These are phyloP conservation scores for Vaccinium darrowii DNA, from an alignment of 148 eudicot genomes.

Conservation along the genomic window DNA sequence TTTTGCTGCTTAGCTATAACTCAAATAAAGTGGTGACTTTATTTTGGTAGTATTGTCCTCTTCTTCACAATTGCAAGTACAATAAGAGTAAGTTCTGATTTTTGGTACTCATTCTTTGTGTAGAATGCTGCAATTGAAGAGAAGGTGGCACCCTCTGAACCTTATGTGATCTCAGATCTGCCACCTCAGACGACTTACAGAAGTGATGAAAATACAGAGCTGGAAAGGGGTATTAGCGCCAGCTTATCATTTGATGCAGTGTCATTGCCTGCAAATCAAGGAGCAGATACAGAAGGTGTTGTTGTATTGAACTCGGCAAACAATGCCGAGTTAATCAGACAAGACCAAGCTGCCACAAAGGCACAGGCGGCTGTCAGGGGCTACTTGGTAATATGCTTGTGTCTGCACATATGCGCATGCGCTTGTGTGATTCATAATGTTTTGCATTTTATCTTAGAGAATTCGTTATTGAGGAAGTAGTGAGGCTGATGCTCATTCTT, in stretches of 20 bases:
- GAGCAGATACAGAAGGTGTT: constrained; percentile 15
- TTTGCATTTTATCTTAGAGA: background rate
- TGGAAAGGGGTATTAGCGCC: constrained; percentile 32
- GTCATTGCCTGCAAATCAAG: constrained; percentile 23
- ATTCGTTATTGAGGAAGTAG: background rate
- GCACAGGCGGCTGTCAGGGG: constrained; percentile 62
- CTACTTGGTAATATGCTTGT: constrained; percentile 44
- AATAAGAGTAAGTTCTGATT: constrained; percentile 2
- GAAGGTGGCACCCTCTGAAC: constrained; percentile 43
- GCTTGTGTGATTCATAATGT: background rate
- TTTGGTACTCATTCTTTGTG: constrained; percentile 10
- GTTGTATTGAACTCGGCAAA: constrained; percentile 16
- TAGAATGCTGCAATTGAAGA: constrained; percentile 59
- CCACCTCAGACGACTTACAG: constrained; percentile 33
- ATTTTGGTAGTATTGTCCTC: background rate
- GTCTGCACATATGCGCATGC: background rate
- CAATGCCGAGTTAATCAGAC: constrained; percentile 29
- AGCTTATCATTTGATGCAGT: constrained; percentile 25
- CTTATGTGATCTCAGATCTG: constrained; percentile 39
- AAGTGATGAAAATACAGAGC: constrained; percentile 33
- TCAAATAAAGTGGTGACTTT: background rate
- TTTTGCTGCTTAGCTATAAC: background rate
- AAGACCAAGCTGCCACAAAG: constrained; percentile 50
- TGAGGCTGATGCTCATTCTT: background rate
- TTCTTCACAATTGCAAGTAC: background rate